Percentiles rank a stretch among this genome's conserved stretches.
Evolutionary conservation across 371 early-diverging fungal genomes (phyloP).

Genomic region (Mucor saturninus): DNA sequence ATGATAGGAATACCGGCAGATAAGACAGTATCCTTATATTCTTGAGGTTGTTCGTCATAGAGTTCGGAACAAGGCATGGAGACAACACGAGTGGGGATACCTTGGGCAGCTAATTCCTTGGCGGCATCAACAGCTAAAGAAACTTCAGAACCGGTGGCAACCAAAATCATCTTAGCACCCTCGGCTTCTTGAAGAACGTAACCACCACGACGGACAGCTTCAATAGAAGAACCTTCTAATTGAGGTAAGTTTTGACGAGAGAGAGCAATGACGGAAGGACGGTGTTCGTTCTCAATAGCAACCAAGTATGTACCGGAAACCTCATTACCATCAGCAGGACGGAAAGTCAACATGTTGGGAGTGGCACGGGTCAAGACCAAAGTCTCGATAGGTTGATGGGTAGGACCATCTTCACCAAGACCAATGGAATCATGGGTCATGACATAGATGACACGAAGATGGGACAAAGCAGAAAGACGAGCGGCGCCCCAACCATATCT

Average conservation of each 20-base stretch:
- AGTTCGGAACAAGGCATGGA: slow-evolving; percentile 96
- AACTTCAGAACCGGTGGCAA: slow-evolving; percentile 98
- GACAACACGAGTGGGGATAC: slow-evolving; percentile 82
- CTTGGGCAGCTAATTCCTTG: slow-evolving; percentile 65
- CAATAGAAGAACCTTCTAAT: slow-evolving; percentile 82
- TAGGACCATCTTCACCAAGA: slow-evolving; percentile 98
- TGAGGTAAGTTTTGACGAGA: slow-evolving; percentile 97
- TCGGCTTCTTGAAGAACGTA: slow-evolving; percentile 76
- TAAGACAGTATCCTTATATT: slow-evolving; percentile 89
- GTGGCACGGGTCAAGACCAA: slow-evolving; percentile 92
- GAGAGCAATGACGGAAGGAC: slow-evolving; percentile 91
- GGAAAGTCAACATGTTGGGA: slow-evolving; percentile 88
- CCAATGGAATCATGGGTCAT: slow-evolving; percentile 99
- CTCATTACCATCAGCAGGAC: slow-evolving; percentile 98
- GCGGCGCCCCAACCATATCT: slow-evolving; percentile 84
- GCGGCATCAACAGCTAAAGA: slow-evolving; percentile 87
- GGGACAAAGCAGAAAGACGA: slow-evolving; percentile 91
- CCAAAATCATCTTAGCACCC: slow-evolving; percentile 68
- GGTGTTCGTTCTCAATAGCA: slow-evolving; percentile 71
- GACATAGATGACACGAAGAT: slow-evolving; percentile 91
- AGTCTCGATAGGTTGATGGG: slow-evolving; percentile 99
- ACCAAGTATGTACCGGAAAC: slow-evolving; percentile 89
- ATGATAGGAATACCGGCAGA: slow-evolving; percentile 79
- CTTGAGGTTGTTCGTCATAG: slow-evolving; percentile 90
- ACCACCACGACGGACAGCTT: slow-evolving; percentile 80